Evolutionary conservation across 495 filamentous ascomycete species (phyloP).

Genomic region (Clavariopsis aquatica): DNA sequence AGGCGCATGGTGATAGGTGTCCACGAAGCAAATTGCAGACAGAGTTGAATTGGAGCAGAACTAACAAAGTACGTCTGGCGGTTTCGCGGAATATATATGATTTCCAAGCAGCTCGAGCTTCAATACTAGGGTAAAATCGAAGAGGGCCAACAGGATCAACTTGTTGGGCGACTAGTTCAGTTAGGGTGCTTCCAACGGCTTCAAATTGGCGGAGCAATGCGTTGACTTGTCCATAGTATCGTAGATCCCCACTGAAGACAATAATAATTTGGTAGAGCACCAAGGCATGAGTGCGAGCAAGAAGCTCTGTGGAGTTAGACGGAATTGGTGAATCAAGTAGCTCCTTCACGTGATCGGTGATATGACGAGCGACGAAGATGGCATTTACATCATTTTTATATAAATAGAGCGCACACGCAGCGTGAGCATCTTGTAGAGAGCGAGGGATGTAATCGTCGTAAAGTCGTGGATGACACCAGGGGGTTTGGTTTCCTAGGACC

Average conservation of each 20-base stretch:
- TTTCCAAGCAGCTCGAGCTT: conserved; percentile 37
- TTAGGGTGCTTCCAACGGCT: conserved; percentile 1
- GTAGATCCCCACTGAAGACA: conserved; percentile 22
- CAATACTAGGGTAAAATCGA: conserved; percentile 40
- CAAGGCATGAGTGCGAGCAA: conserved; percentile 46
- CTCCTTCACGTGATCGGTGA: conserved; percentile 46
- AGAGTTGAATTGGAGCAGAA: conserved; percentile 10
- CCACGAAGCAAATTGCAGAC: conserved; percentile 16
- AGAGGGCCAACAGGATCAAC: conserved; percentile 8
- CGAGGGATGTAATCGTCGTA: conserved; percentile 53
- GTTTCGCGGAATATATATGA: conserved; percentile 31
- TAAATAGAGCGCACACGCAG: conserved; percentile 54
- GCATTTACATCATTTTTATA: conserved; percentile 52
- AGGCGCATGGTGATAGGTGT: background rate
- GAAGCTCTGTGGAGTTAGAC: conserved; percentile 33
- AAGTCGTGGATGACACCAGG: conserved; percentile 53
- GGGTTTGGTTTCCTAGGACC: conserved; percentile 52
- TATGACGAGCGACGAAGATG: conserved; percentile 48
- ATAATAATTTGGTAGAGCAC: conserved; percentile 27
- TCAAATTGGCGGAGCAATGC: background rate
- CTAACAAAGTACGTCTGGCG: conserved; percentile 15
- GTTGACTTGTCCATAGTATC: conserved; percentile 2
- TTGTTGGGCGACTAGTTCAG: background rate
- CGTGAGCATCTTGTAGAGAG: conserved; percentile 53
- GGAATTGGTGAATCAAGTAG: conserved; percentile 46